Evolutionary conservation across 306 rosid species (phyloP).

Genomic region (Carpinus fangiana): DNA sequence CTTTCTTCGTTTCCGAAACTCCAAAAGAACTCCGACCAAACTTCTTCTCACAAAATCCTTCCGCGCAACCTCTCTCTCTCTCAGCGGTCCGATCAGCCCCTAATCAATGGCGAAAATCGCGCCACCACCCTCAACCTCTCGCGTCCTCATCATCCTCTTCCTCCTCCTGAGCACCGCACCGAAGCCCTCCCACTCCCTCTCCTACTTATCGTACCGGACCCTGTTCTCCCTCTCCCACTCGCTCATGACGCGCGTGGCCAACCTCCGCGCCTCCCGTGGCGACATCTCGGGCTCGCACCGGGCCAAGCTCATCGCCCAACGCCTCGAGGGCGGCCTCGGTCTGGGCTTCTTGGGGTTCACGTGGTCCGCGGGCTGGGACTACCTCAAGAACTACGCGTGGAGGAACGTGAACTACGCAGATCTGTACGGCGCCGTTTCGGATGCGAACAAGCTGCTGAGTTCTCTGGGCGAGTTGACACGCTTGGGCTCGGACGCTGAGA

Average conservation of each 20-base stretch:
- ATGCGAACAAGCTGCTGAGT: slow-evolving; percentile 56
- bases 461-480: slow-evolving; percentile 53
- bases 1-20: too few species aligned
- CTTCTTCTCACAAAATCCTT: too few species aligned
- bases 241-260: slow-evolving; percentile 62
- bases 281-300: slow-evolving; percentile 61
- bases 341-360: slow-evolving; percentile 49
- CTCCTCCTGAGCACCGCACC: slow-evolving; percentile 46
- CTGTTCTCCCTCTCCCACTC: slow-evolving; percentile 66
- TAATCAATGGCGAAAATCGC: slow-evolving; percentile 41
- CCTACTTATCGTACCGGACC: slow-evolving; percentile 42
- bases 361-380: slow-evolving; percentile 70
- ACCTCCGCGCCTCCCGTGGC: slow-evolving; percentile 72
- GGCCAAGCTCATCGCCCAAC: slow-evolving; percentile 47
- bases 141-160: slow-evolving; percentile 25
- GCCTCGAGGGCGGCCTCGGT: slow-evolving; percentile 47
- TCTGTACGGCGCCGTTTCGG: slow-evolving; percentile 54
- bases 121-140: slow-evolving; percentile 29
- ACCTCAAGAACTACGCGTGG: slow-evolving; percentile 54
- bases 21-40: too few species aligned
- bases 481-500: slow-evolving; percentile 44
- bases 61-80: neutral
- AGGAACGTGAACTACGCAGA: slow-evolving; percentile 47
- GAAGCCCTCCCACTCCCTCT: slow-evolving; percentile 45
- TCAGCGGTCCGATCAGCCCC: neutral